Evolutionary conservation across 1,139 yeast species (phyloP).

Genomic region (Debaryomycetaceae sp.): DNA sequence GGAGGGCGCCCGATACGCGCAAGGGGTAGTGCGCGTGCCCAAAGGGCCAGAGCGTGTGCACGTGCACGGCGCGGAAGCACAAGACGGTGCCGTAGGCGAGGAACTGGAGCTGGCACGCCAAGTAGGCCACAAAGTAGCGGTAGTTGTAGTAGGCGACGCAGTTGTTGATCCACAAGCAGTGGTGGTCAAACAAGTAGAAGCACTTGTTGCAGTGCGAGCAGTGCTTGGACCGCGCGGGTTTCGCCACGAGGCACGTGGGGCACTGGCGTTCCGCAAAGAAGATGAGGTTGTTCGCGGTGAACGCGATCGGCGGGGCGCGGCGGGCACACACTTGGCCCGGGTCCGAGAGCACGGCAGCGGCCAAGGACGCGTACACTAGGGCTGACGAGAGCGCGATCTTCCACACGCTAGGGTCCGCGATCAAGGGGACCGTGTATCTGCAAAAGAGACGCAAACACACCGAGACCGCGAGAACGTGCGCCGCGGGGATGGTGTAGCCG

Average conservation of each 20-base stretch:
- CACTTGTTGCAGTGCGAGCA: conserved; percentile 68
- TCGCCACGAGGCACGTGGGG: conserved; percentile 53
- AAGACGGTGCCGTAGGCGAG: conserved; percentile 52
- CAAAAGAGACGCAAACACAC: conserved; percentile 40
- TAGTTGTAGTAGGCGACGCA: conserved; percentile 78
- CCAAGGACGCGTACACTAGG: conserved; percentile 26
- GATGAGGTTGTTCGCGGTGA: conserved; percentile 45
- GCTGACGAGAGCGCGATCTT: conserved; percentile 14
- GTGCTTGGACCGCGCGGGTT: conserved; percentile 87
- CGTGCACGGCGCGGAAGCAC: conserved; percentile 14
- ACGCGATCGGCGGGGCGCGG: conserved; percentile 3
- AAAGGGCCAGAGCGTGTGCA: conserved; percentile 3
- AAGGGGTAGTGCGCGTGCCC: conserved; percentile 20
- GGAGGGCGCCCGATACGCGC: conserved; percentile 39
- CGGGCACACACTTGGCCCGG: conserved; percentile 38
- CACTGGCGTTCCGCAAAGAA: conserved; percentile 36
- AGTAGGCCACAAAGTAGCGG: conserved; percentile 55
- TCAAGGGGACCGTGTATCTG: conserved; percentile 19
- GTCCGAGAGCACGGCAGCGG: conserved; percentile 35
- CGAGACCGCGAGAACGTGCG: conserved; percentile 34
- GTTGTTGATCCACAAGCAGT: conserved; percentile 90
- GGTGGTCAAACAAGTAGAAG: conserved; percentile 70
- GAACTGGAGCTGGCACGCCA: conserved; percentile 44
- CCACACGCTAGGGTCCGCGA: conserved; percentile 2
- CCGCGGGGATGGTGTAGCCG: conserved; percentile 39